Evolutionary conservation across 2,329 filamentous ascomycete species (phyloP).

Genomic region (Zalaria sp.): DNA sequence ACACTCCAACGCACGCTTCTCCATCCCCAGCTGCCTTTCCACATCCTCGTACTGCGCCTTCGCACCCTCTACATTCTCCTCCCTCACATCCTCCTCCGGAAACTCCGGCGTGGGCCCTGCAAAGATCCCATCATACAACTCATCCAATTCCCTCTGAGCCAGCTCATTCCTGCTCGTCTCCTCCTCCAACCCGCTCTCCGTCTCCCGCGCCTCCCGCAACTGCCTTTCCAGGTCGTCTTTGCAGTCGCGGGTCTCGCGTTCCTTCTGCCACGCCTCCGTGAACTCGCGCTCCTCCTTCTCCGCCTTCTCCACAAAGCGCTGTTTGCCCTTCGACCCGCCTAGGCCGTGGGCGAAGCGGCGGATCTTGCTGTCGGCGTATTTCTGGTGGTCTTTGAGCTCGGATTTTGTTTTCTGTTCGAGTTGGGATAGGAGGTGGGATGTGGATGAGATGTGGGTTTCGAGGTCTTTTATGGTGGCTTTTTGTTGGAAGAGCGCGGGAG

Average conservation of each 20-base stretch:
- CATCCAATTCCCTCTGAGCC: conserved; percentile 35
- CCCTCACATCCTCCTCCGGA: conserved; percentile 38
- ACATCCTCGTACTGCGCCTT: not conserved
- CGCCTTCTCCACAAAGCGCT: conserved; percentile 35
- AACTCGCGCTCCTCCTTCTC: conserved; percentile 43
- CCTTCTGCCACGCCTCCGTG: conserved; percentile 35
- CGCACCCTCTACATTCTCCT: conserved; percentile 15
- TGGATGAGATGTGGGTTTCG: conserved; percentile 23
- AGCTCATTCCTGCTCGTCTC: conserved; percentile 22
- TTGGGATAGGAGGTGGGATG: conserved; percentile 23
- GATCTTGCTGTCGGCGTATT: conserved; percentile 38
- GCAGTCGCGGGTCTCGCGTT: conserved; percentile 31
- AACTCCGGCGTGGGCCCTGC: conserved; percentile 37
- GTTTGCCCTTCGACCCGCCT: conserved; percentile 28
- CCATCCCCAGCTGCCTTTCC: not conserved
- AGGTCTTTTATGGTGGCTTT: conserved; percentile 32
- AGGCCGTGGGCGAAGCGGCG: conserved; percentile 39
- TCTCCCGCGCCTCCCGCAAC: conserved; percentile 25
- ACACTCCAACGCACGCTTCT: not conserved
- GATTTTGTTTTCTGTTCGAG: conserved; percentile 29
- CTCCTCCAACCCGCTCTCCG: conserved; percentile 22
- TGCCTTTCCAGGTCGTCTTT: conserved; percentile 26
- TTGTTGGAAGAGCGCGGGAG: conserved; percentile 32
- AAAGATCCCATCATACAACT: conserved; percentile 41
- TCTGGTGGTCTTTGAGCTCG: conserved; percentile 38